phyloP scores from a whole-genome alignment of 345 rosid species.

The Dimocarpus longan region DNA sequence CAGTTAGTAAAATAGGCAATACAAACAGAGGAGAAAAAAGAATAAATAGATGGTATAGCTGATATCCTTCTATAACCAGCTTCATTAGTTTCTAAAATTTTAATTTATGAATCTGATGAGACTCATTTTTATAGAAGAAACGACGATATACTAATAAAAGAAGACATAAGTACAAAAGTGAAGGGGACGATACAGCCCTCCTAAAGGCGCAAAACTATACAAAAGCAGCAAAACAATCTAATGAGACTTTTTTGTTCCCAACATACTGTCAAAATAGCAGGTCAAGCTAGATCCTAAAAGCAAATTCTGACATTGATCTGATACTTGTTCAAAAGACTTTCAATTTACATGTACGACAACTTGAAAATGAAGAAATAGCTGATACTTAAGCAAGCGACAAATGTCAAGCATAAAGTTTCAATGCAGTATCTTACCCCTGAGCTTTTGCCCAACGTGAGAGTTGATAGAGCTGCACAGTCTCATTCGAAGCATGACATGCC shows the following conservation, averaged over 20 bases:
- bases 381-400: not conserved
- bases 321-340: not conserved
- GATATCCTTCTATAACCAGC: not conserved
- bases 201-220: not conserved
- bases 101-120: not conserved
- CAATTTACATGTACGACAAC: not conserved
- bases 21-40: not conserved
- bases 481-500: conserved; percentile 95
- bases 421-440: conserved; percentile 53
- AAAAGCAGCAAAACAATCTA: not conserved
- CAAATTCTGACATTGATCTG: not conserved
- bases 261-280: not conserved
- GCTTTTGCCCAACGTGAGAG: conserved; percentile 84
- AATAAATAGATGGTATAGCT: not conserved
- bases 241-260: not conserved
- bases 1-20: not conserved
- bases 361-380: not conserved
- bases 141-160: not conserved
- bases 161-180: not conserved
- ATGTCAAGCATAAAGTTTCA: not conserved
- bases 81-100: not conserved
- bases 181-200: not conserved
- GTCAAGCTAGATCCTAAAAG: not conserved
- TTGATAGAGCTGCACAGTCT: conserved; percentile 93
- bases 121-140: not conserved